Evolutionary conservation across 345 rosid genomes (phyloP).

Genomic region (Ceriops zippeliana): DNA sequence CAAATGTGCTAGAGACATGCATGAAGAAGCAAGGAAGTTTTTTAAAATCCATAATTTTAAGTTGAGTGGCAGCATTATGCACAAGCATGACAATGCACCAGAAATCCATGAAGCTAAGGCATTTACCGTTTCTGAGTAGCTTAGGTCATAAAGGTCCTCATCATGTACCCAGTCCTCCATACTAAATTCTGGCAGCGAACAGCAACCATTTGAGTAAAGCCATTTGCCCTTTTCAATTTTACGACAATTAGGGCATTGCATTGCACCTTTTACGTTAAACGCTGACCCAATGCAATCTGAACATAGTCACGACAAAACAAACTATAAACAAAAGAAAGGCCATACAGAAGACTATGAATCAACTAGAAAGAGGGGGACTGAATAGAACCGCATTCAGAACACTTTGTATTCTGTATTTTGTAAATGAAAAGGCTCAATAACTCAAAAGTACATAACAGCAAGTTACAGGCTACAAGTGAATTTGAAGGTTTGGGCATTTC

Average conservation of each 20-base stretch:
- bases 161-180: conserved; percentile 92
- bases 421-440: too few relatives aligned
- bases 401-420: too few relatives aligned
- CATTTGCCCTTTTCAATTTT: conserved; percentile 98
- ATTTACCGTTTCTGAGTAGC: conserved; percentile 82
- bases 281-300: conserved; percentile 99
- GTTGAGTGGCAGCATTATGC: not conserved
- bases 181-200: conserved; percentile 68
- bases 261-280: conserved; percentile 86
- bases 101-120: conserved; percentile 7
- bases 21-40: too few relatives aligned
- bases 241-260: conserved; percentile 99
- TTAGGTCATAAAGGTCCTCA: conserved; percentile 78
- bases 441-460: too few relatives aligned
- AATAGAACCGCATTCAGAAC: too few relatives aligned
- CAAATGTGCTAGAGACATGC: too few relatives aligned
- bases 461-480: too few relatives aligned
- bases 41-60: too few relatives aligned
- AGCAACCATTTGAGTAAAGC: conserved; percentile 85
- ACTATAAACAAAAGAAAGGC: conserved; percentile 2
- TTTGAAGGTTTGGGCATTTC: not conserved
- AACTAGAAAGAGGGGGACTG: not conserved
- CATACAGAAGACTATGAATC: not conserved
- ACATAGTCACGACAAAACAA: conserved; percentile 17
- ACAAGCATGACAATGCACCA: not conserved